These are phyloP conservation scores for Rhodotorula graminis DNA, from an alignment of 768 basidiomycete species.

Conservation along the genomic window DNA sequence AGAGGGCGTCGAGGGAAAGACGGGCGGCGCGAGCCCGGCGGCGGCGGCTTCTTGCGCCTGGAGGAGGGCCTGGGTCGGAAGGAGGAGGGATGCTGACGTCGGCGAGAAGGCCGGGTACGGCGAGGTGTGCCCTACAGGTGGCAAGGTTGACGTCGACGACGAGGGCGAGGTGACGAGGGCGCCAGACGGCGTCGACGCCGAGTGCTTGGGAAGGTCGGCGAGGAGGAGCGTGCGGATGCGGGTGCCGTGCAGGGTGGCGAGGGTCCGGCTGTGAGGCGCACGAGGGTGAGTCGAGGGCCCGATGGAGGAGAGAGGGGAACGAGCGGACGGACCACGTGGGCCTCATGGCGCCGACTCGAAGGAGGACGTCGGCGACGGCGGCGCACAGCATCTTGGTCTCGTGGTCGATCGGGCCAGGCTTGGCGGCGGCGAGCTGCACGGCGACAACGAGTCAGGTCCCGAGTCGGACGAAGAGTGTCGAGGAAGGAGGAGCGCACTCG, in stretches of 20 bases:
- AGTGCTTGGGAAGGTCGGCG: constrained; percentile 3
- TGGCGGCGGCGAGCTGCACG: background rate
- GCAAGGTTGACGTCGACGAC: background rate
- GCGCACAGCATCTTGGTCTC: constrained; percentile 12
- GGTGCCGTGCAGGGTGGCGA: constrained; percentile 32
- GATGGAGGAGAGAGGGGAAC: background rate
- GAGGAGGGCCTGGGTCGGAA: background rate
- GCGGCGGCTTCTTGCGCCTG: background rate
- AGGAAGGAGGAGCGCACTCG: constrained; percentile 8
- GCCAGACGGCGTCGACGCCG: background rate
- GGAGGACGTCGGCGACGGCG: background rate
- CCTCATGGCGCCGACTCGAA: constrained; percentile 5
- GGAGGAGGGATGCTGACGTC: background rate
- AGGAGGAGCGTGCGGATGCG: constrained; percentile 22
- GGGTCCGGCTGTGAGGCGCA: constrained; percentile 9
- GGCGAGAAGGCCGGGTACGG: background rate
- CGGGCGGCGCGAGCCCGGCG: background rate
- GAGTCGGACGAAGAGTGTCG: no score
- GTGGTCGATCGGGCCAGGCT: background rate
- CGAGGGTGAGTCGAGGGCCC: no score
- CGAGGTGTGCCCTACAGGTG: background rate
- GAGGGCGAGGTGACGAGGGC: no score
- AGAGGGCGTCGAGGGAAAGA: background rate
- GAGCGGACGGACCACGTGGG: constrained; percentile 6
- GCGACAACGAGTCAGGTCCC: no score